Conservation (phyloP, 805 yeast genomes). For the Wickerhamiella bombiphila region DNA sequence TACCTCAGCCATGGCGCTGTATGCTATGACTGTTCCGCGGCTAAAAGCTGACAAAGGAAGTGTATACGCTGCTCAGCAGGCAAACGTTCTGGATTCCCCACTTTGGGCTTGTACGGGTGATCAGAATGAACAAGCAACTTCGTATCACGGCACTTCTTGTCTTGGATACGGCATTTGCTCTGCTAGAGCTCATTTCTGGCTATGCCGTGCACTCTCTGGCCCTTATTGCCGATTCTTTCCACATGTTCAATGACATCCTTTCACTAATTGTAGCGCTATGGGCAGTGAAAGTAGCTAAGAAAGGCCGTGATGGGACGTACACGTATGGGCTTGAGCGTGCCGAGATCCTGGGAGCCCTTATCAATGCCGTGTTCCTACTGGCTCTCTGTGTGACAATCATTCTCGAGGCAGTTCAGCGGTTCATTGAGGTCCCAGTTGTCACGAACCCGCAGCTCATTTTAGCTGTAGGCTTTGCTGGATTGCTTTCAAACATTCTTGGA, state of each 20-base stretch:
- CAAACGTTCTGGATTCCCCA: no score
- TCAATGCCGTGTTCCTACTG: slow-evolving; percentile 82
- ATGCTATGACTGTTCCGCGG: no score
- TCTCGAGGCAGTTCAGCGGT: slow-evolving; percentile 84
- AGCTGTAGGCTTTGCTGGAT: slow-evolving; percentile 70
- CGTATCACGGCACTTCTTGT: slow-evolving; percentile 57
- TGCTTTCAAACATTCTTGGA: slow-evolving; percentile 70
- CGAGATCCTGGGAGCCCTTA: slow-evolving; percentile 85
- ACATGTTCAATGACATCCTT: slow-evolving; percentile 89
- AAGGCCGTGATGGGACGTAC: slow-evolving; percentile 71
- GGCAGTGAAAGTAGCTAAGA: slow-evolving; percentile 88
- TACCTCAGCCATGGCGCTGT: no score
- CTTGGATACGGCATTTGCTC: slow-evolving; percentile 70
- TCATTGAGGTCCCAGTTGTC: slow-evolving; percentile 65
- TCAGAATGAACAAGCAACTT: slow-evolving; percentile 39
- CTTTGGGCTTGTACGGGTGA: no score
- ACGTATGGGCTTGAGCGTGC: slow-evolving; percentile 99
- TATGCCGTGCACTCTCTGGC: slow-evolving; percentile 91
- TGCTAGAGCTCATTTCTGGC: slow-evolving; percentile 61
- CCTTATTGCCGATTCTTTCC: slow-evolving; percentile 90
- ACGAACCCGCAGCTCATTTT: slow-evolving; percentile 72
- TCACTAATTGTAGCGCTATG: slow-evolving; percentile 82
- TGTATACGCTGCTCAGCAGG: no score
- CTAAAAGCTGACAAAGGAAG: no score
- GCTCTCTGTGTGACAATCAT: slow-evolving; percentile 87